Evolutionary conservation across 768 basidiomycete genomes (phyloP).

Genomic region (Panaeolus papilionaceus): DNA sequence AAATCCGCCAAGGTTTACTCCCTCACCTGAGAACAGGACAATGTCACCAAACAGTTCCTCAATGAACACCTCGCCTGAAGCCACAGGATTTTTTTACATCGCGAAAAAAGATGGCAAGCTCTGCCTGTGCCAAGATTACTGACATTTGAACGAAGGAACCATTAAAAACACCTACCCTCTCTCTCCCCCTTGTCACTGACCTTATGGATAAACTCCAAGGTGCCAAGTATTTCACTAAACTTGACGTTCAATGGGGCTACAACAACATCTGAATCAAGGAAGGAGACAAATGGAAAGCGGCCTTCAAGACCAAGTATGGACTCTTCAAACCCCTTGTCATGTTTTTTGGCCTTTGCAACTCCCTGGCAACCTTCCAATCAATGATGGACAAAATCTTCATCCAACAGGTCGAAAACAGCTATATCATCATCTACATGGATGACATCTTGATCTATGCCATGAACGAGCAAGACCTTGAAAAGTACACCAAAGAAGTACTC

Average conservation of each 20-base stretch:
- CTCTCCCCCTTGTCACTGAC: constrained; percentile 34
- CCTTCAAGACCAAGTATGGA: constrained; percentile 44
- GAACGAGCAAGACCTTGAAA: no score
- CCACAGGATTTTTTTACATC: constrained; percentile 34
- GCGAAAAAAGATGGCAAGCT: constrained; percentile 31
- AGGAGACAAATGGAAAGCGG: constrained; percentile 32
- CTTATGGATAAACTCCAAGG: constrained; percentile 30
- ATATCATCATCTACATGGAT: no score
- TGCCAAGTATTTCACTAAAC: constrained; percentile 33
- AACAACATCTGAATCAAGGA: no score
- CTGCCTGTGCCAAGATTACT: constrained; percentile 38
- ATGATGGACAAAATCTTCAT: constrained; percentile 26
- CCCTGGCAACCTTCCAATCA: constrained; percentile 22
- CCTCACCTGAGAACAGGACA: constrained; percentile 15
- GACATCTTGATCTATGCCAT: no score
- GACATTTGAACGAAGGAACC: constrained; percentile 20
- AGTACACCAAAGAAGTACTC: no score
- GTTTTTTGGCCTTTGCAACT: constrained; percentile 23
- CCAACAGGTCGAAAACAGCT: constrained; percentile 1
- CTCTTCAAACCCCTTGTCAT: constrained; percentile 30
- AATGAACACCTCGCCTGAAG: constrained; percentile 28
- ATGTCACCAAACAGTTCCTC: constrained; percentile 28
- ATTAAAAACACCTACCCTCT: constrained; percentile 19
- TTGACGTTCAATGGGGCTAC: constrained; percentile 35
- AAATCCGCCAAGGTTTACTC: constrained; percentile 10